Conservation (phyloP, 495 filamentous ascomycete genomes). For the Saxispiralis lemnorum region DNA sequence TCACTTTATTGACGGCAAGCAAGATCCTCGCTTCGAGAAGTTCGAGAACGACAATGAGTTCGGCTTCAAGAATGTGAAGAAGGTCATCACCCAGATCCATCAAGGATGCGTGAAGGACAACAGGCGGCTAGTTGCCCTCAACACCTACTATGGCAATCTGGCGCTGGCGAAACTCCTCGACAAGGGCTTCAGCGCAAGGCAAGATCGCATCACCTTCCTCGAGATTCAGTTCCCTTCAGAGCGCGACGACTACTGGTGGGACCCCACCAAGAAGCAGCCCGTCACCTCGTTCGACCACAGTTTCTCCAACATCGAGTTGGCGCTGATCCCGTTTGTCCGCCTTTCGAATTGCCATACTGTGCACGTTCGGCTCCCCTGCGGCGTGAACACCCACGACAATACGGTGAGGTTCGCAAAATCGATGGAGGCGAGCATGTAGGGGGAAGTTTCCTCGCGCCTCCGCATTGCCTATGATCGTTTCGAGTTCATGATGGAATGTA, state of each 20-base stretch:
- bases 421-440: not conserved
- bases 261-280: conserved; percentile 2
- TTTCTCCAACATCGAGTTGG: conserved; percentile 9
- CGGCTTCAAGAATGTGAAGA: conserved; percentile 11
- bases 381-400: not conserved
- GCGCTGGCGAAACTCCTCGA: conserved; percentile 8
- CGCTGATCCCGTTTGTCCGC: conserved; percentile 6
- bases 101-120: not conserved
- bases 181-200: not conserved
- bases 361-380: conserved; percentile 1
- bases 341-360: conserved; percentile 7
- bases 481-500: not conserved
- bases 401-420: conserved; percentile 1
- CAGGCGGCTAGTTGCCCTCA: conserved; percentile 3
- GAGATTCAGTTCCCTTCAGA: conserved; percentile 4
- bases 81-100: conserved; percentile 9
- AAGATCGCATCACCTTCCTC: conserved; percentile 4
- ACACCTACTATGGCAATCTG: conserved; percentile 12
- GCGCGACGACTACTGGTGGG: conserved; percentile 8
- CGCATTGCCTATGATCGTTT: not conserved
- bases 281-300: conserved; percentile 2
- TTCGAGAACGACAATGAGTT: conserved; percentile 6
- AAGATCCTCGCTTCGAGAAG: conserved; percentile 6
- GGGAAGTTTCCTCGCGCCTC: no score
- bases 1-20: conserved; percentile 3